Evolutionary conservation across 345 rosid species (phyloP).

Genomic region (Syzygium aqueum): DNA sequence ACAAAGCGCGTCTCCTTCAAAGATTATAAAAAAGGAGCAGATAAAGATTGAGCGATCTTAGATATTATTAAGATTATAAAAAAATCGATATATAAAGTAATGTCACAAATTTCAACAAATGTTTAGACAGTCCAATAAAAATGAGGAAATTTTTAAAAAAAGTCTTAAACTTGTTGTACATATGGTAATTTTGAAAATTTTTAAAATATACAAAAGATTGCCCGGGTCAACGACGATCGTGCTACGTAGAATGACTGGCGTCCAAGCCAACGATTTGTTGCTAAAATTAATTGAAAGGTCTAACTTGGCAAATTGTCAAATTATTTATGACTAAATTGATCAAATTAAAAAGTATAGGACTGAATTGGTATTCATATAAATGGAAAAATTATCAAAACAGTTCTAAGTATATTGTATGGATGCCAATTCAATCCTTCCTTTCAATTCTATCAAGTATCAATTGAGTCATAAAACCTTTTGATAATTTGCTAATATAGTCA

Average conservation of each 20-base stretch:
- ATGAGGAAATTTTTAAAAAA: background rate
- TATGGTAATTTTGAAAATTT: background rate
- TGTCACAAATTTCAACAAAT: background rate
- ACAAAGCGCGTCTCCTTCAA: background rate
- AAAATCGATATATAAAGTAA: background rate
- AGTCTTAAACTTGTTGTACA: background rate
- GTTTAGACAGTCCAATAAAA: background rate
- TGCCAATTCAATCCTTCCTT: fast-evolving
- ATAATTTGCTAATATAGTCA: background rate
- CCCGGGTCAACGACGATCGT: fast-evolving
- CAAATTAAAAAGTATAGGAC: background rate
- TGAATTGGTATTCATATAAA: background rate
- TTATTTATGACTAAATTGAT: background rate
- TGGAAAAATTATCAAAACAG: background rate
- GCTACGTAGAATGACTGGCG: fast-evolving
- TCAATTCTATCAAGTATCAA: background rate
- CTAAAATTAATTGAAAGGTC: background rate
- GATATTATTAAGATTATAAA: background rate
- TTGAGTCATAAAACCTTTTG: background rate
- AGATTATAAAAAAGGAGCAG: background rate
- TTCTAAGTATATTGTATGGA: fast-evolving
- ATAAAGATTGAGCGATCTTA: background rate
- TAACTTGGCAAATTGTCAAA: background rate
- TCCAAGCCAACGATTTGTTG: fast-evolving
- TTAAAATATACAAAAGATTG: background rate